Percentiles rank a stretch among this genome's conserved stretches.
phyloP scores from a whole-genome alignment of 2,329 filamentous ascomycete species.

The Calonectria honghensis region DNA sequence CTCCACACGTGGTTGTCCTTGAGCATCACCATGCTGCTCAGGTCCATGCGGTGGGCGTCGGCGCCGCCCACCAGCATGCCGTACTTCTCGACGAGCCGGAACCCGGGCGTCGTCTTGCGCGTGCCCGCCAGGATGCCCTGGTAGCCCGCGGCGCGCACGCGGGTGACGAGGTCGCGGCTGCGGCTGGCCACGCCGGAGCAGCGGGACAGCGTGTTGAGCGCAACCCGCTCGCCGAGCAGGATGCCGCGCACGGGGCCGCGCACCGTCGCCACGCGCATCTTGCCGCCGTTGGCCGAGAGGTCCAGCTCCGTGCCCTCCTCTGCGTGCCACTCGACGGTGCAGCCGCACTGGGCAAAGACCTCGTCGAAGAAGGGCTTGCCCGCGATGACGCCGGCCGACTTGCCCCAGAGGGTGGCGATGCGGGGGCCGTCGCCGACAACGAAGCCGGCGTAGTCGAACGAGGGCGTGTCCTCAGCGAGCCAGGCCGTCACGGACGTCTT shows the following conservation, averaged over 20 bases:
- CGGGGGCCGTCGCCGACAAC: conserved; percentile 86
- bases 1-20: conserved; percentile 99
- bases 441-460: conserved; percentile 97
- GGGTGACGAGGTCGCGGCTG: conserved; percentile 72
- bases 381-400: conserved; percentile 87
- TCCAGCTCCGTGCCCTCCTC: conserved; percentile 83
- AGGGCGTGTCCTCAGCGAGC: conserved; percentile 97
- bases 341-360: conserved; percentile 91
- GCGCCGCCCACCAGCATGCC: conserved; percentile 96
- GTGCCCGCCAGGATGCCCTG: conserved; percentile 92
- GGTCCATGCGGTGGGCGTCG: conserved; percentile 92
- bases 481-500: conserved; percentile 87
- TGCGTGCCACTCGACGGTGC: conserved; percentile 92
- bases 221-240: conserved; percentile 94
- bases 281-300: conserved; percentile 69
- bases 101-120: conserved; percentile 96
- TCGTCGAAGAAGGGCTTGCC: conserved; percentile 97
- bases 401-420: conserved; percentile 80
- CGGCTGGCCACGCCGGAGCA: conserved; percentile 93
- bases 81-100: conserved; percentile 97
- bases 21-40: conserved; percentile 97
- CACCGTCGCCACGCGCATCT: conserved; percentile 85
- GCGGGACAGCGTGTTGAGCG: conserved; percentile 90
- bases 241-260: conserved; percentile 86
- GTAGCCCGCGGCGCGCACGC: conserved; percentile 82